Percentiles rank a stretch among this genome's conserved stretches.
These are phyloP conservation scores for Neopestalotiopsis sp. DNA, from an alignment of 2,329 filamentous ascomycete species.

Conservation along the genomic window DNA sequence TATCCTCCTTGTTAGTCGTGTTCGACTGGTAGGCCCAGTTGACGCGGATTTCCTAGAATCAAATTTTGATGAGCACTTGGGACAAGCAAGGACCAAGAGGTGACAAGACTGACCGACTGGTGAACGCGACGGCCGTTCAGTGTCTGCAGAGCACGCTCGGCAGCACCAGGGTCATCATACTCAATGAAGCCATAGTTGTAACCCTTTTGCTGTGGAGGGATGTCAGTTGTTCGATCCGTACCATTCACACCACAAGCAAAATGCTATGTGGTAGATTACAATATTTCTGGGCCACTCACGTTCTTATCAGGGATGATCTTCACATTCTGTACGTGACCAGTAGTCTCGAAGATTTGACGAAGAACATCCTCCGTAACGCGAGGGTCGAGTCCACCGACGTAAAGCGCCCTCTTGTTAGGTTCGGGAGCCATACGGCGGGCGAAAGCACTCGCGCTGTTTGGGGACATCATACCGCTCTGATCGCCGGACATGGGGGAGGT, in stretches of 20 bases:
- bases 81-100: background rate
- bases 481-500: slow-evolving; percentile 80
- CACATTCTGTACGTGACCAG: slow-evolving; percentile 96
- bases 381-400: slow-evolving; percentile 93
- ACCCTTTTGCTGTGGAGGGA: slow-evolving; percentile 76
- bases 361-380: slow-evolving; percentile 95
- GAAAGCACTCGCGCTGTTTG: slow-evolving; percentile 80
- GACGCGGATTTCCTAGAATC: slow-evolving; percentile 86
- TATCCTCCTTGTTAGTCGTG: slow-evolving; percentile 92
- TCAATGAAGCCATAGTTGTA: slow-evolving; percentile 99
- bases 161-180: slow-evolving; percentile 95
- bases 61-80: background rate
- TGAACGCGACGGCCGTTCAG: slow-evolving; percentile 95
- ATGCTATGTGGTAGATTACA: background rate
- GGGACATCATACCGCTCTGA: slow-evolving; percentile 78
- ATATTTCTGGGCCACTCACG: slow-evolving; percentile 62
- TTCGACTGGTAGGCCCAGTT: slow-evolving; percentile 99
- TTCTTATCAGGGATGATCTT: slow-evolving; percentile 99
- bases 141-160: slow-evolving; percentile 96
- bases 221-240: background rate
- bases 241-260: background rate
- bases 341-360: slow-evolving; percentile 98
- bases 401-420: slow-evolving; percentile 97
- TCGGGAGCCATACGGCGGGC: slow-evolving; percentile 91
- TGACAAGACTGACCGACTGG: slow-evolving; percentile 75